Conservation (phyloP, 225 moss, liverwort and hornwort species). For the Bryum argenteum region DNA sequence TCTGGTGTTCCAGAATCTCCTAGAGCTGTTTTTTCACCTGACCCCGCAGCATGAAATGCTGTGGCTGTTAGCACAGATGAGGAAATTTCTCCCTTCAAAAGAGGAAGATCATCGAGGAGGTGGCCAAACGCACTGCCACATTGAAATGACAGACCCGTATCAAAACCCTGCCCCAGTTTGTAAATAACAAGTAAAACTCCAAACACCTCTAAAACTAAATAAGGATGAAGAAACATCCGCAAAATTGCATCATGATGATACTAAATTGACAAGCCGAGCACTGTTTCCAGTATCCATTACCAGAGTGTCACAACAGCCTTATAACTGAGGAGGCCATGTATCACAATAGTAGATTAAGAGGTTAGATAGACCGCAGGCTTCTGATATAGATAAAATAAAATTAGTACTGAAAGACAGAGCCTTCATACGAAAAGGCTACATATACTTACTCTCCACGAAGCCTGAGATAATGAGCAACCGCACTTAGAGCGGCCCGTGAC, state of each 20-base stretch:
- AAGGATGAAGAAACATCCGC: not conserved
- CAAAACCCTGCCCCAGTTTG: slow-evolving; percentile 8
- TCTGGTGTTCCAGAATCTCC: slow-evolving; percentile 47
- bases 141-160: slow-evolving; percentile 17
- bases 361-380: not conserved
- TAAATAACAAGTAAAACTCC: not conserved
- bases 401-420: slow-evolving; percentile 2
- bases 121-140: slow-evolving; percentile 81
- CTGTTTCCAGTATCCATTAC: not conserved
- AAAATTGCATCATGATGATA: slow-evolving; percentile 3
- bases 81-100: slow-evolving; percentile 75
- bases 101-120: slow-evolving; percentile 85
- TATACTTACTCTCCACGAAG: slow-evolving; percentile 84
- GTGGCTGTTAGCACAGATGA: slow-evolving; percentile 81
- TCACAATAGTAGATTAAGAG: not conserved
- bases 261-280: slow-evolving; percentile 10
- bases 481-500: slow-evolving; percentile 82
- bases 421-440: not conserved
- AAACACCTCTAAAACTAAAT: slow-evolving; percentile 2
- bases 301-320: not conserved
- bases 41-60: slow-evolving; percentile 55
- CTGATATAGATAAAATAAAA: not conserved
- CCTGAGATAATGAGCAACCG: slow-evolving; percentile 81
- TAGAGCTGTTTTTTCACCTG: slow-evolving; percentile 40
- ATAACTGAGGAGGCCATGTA: not conserved